These are phyloP conservation scores for Scedosporium minutisporum DNA, from an alignment of 2,329 filamentous ascomycete species.

Conservation along the genomic window DNA sequence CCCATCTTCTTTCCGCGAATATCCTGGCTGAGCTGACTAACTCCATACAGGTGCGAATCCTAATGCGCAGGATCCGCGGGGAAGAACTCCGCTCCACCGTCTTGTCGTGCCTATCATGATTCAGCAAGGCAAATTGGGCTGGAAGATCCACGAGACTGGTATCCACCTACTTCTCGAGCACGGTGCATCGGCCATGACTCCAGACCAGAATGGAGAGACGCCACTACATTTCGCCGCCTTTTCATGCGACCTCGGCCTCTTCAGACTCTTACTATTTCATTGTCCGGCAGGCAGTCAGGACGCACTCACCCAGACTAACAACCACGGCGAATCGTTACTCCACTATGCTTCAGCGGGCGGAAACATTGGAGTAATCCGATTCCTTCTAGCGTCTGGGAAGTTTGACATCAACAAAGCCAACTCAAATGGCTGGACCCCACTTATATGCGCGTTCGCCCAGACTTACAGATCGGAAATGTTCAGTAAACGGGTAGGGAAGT, in stretches of 20 bases:
- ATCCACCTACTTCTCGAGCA: slow-evolving; percentile 14
- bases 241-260: neutral
- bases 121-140: neutral
- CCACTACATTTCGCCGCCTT: neutral
- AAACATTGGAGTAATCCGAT: slow-evolving; percentile 11
- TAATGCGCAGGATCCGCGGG: neutral
- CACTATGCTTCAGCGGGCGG: slow-evolving; percentile 19
- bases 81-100: neutral
- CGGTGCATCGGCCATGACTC: slow-evolving; percentile 11
- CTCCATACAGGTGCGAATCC: neutral
- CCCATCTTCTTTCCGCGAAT: neutral
- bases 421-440: slow-evolving; percentile 19
- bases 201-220: slow-evolving; percentile 14
- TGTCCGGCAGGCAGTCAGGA: slow-evolving; percentile 9
- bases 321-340: slow-evolving; percentile 16
- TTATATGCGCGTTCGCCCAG: slow-evolving; percentile 17
- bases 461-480: neutral
- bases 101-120: neutral
- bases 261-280: neutral
- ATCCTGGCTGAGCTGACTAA: neutral
- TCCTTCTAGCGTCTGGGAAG: neutral
- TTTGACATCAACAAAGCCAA: slow-evolving; percentile 12
- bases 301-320: slow-evolving; percentile 12
- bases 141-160: slow-evolving; percentile 9
- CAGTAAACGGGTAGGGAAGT: neutral